Percentiles rank a stretch among this genome's conserved stretches.
These are phyloP conservation scores for Lentinula guzmanii DNA, from an alignment of 768 basidiomycete species.

Conservation along the genomic window DNA sequence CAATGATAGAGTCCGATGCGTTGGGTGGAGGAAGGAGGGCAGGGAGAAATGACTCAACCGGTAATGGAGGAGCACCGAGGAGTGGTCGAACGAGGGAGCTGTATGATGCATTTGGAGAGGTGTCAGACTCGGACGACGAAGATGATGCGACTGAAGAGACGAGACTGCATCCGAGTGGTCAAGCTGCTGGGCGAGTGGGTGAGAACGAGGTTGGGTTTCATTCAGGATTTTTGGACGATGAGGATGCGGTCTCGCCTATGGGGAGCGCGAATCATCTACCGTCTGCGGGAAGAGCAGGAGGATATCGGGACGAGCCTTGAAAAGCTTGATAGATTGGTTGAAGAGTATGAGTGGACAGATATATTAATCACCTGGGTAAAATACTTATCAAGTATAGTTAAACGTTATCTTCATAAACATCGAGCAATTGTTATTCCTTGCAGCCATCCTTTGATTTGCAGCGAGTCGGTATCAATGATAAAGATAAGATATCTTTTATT, in stretches of 20 bases:
- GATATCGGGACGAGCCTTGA: neutral
- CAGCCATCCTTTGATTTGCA: no score
- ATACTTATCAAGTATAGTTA: neutral
- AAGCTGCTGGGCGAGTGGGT: constrained; percentile 11
- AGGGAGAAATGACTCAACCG: neutral
- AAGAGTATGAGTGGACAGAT: neutral
- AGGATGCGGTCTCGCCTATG: constrained; percentile 29
- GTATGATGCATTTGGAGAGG: constrained; percentile 94
- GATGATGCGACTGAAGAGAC: constrained; percentile 75
- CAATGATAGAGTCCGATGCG: neutral
- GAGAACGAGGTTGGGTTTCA: constrained; percentile 53
- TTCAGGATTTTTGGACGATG: constrained; percentile 80
- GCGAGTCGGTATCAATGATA: no score
- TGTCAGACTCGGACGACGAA: constrained; percentile 77
- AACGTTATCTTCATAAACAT: no score
- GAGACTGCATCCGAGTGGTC: constrained; percentile 39
- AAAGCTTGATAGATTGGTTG: neutral
- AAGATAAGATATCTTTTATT: no score
- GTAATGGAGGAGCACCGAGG: constrained; percentile 22
- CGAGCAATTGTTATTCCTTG: no score
- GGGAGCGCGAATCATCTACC: neutral
- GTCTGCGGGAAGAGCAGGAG: neutral
- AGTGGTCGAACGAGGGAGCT: constrained; percentile 69
- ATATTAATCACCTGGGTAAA: neutral
- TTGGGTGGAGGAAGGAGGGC: neutral